Conservation (phyloP, 1,284 basidiomycete species). For the Ganoderma multipileum region DNA sequence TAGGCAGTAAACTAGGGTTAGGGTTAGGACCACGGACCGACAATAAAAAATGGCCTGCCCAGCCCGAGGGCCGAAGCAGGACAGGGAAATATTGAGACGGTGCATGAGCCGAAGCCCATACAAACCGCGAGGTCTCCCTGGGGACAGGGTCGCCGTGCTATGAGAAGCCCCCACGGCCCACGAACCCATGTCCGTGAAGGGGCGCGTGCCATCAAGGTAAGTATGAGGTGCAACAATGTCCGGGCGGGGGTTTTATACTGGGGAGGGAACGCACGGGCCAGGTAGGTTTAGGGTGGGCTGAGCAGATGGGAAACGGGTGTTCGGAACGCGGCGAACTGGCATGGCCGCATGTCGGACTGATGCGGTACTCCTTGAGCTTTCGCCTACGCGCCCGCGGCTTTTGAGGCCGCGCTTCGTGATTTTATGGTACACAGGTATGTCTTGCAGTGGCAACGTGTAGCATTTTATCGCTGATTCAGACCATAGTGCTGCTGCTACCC, state of each 20-base stretch:
- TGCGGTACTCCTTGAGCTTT: too few species aligned
- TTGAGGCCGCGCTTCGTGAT: too few species aligned
- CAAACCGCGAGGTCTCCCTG: constrained; percentile 55
- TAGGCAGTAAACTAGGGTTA: constrained; percentile 34
- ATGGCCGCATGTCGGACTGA: not conserved
- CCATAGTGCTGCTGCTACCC: not conserved
- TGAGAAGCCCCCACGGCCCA: constrained; percentile 57
- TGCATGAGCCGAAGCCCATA: constrained; percentile 73
- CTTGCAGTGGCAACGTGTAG: not conserved
- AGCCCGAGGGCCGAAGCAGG: constrained; percentile 57
- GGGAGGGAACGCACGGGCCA: constrained; percentile 39
- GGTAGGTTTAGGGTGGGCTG: constrained; percentile 34
- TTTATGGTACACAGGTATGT: not conserved
- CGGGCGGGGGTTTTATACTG: constrained; percentile 33
- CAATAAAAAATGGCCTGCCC: constrained; percentile 44
- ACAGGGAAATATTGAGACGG: constrained; percentile 77
- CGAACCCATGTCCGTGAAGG: constrained; percentile 49
- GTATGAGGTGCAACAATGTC: constrained; percentile 40
- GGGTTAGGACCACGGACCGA: constrained; percentile 36
- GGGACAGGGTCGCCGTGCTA: constrained; percentile 78
- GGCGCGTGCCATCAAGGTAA: constrained; percentile 48
- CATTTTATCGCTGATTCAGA: not conserved
- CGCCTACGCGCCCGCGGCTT: too few species aligned
- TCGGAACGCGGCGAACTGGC: not conserved
- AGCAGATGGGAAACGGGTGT: not conserved